Evolutionary conservation across 139 green algal species (phyloP).

Genomic region (Chlorella ohadii): DNA sequence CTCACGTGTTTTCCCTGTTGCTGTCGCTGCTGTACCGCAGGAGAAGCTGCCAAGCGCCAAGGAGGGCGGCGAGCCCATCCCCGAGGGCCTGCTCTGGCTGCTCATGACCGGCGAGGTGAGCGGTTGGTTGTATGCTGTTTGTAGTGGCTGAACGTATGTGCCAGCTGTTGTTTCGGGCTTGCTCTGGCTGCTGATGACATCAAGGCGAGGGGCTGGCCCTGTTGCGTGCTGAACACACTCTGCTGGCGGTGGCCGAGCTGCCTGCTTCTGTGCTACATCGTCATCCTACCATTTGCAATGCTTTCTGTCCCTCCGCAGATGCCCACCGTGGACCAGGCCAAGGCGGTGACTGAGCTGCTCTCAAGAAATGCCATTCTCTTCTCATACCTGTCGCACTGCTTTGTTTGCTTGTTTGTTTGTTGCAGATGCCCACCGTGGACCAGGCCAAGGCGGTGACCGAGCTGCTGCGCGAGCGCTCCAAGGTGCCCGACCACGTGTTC

Average conservation of each 20-base stretch:
- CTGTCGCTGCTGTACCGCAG: no score
- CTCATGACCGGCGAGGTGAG: constrained; percentile 91
- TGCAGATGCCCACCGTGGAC: constrained; percentile 51
- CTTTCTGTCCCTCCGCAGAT: no score
- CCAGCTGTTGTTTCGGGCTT: constrained; percentile 60
- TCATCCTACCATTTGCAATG: no score
- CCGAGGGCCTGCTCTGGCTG: constrained; percentile 98
- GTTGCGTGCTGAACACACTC: no score
- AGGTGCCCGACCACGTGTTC: constrained; percentile 30
- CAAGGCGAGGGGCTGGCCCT: no score
- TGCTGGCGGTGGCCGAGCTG: no score
- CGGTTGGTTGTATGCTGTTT: no score
- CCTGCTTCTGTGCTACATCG: no score
- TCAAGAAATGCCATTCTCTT: no score
- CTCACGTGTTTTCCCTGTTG: no score
- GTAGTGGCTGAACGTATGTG: background rate
- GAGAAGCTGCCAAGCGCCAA: constrained; percentile 79
- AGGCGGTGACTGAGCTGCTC: constrained; percentile 81
- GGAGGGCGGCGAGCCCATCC: constrained; percentile 88
- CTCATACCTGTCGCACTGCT: no score
- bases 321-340: constrained; percentile 68
- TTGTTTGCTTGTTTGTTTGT: no score
- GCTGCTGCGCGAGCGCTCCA: constrained; percentile 65
- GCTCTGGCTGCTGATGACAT: constrained; percentile 97
- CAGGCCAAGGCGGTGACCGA: constrained; percentile 78